Conservation (phyloP, 2,329 filamentous ascomycete genomes). For the Emericellopsis cladophorae region DNA sequence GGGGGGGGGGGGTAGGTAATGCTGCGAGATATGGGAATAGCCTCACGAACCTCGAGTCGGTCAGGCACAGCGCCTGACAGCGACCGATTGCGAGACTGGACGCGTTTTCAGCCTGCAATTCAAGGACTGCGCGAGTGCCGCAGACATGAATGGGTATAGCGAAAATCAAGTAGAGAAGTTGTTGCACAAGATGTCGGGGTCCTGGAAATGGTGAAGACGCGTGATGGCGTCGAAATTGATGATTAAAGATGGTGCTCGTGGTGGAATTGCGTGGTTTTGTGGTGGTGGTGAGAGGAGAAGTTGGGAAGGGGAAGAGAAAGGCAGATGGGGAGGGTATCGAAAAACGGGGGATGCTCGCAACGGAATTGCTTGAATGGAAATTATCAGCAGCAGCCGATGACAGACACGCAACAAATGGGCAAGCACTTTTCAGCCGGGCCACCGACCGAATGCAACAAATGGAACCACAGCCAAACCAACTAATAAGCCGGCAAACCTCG, state of each 20-base stretch:
- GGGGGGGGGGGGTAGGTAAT: not conserved
- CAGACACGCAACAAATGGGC: constrained; percentile 14
- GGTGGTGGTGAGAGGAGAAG: constrained; percentile 9
- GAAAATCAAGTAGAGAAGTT: constrained; percentile 4
- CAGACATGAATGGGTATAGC: no score
- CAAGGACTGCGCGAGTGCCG: no score
- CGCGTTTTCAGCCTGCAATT: not conserved
- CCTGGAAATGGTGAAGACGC: constrained; percentile 22
- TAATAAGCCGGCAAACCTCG: no score
- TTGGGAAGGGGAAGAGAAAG: constrained; percentile 19
- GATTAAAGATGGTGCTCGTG: constrained; percentile 13
- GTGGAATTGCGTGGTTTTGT: constrained; percentile 9
- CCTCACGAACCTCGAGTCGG: constrained; percentile 17
- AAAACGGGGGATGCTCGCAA: no score
- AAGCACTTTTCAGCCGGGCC: no score
- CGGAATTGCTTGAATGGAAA: not conserved
- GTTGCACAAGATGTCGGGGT: constrained; percentile 19
- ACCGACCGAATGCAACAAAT: no score
- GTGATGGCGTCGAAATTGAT: constrained; percentile 26
- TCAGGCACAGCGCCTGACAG: not conserved
- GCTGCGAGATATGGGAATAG: constrained; percentile 19
- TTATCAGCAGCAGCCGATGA: constrained; percentile 27
- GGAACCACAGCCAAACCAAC: no score
- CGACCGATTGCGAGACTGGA: not conserved
- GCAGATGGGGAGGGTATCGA: constrained; percentile 6